Percentiles rank a stretch among this genome's conserved stretches.
phyloP scores from a whole-genome alignment of 257 asterid species.

The Gardenia jasminoides region DNA sequence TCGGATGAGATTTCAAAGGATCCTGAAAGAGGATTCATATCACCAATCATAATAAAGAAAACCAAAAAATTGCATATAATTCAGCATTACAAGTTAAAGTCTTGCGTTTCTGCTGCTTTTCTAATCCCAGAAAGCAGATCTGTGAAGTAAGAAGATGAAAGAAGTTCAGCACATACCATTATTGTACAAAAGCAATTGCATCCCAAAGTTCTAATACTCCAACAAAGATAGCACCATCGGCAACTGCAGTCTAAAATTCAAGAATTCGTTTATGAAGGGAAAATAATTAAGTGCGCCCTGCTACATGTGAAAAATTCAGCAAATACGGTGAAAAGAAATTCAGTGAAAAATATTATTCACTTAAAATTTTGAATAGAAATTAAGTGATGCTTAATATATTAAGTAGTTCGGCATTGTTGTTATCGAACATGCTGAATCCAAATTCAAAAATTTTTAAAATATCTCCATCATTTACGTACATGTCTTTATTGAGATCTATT shows the following conservation, averaged over 20 bases:
- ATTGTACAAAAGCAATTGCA: not conserved
- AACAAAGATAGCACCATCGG: not conserved
- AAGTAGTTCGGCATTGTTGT: no score
- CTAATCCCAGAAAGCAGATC: constrained; percentile 70
- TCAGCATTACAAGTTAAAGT: constrained; percentile 14
- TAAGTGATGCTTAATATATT: no score
- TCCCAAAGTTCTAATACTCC: not conserved
- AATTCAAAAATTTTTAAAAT: no score
- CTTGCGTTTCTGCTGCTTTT: constrained; percentile 77
- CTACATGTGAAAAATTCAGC: no score
- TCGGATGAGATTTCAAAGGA: constrained; percentile 70
- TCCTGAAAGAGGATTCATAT: constrained; percentile 49
- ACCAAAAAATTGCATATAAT: not conserved
- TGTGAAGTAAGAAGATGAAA: constrained; percentile 29
- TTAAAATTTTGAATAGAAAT: no score
- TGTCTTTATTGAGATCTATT: no score
- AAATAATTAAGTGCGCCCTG: no score
- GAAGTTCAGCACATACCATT: not conserved
- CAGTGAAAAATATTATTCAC: no score
- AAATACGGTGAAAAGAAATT: no score
- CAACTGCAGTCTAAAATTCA: not conserved
- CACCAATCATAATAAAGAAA: not conserved
- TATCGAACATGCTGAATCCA: no score
- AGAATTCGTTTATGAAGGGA: not conserved
- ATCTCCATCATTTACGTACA: no score